These are phyloP conservation scores for Botrytis deweyae DNA, from an alignment of 2,329 filamentous ascomycete species.

Conservation along the genomic window DNA sequence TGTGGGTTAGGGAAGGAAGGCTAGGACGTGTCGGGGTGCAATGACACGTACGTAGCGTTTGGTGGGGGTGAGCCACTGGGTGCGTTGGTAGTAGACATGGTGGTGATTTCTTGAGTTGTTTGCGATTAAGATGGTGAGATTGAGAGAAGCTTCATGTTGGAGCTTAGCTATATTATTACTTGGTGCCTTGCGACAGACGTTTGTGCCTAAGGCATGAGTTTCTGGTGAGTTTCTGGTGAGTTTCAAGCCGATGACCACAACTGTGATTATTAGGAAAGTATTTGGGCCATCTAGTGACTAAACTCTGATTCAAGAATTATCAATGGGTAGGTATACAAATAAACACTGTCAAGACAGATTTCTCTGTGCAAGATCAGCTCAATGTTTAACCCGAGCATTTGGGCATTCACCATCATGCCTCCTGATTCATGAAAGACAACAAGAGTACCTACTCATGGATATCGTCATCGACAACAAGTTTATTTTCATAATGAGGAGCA, in stretches of 20 bases:
- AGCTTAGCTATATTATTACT: neutral
- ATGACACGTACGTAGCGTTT: constrained; percentile 71
- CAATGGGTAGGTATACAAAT: neutral
- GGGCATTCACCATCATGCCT: neutral
- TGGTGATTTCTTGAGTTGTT: neutral
- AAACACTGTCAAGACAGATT: neutral
- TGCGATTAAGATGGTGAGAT: neutral
- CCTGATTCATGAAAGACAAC: neutral
- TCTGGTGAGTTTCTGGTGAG: neutral
- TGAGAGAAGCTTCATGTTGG: neutral
- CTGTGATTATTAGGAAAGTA: neutral
- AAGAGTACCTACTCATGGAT: neutral
- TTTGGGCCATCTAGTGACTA: neutral
- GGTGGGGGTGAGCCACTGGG: constrained; percentile 38
- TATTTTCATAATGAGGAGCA: neutral
- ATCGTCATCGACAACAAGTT: neutral
- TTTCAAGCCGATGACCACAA: neutral
- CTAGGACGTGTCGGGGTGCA: constrained; percentile 63
- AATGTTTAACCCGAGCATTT: neutral
- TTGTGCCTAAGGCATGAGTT: neutral
- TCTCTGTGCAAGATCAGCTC: neutral
- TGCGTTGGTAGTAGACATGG: constrained; percentile 3
- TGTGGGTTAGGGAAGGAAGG: constrained; percentile 15
- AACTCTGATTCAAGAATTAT: neutral
- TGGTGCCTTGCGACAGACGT: neutral